Percentiles rank a stretch among this genome's conserved stretches.
Conservation (phyloP, 257 asterid species). For the Marsdenia floribunda region DNA sequence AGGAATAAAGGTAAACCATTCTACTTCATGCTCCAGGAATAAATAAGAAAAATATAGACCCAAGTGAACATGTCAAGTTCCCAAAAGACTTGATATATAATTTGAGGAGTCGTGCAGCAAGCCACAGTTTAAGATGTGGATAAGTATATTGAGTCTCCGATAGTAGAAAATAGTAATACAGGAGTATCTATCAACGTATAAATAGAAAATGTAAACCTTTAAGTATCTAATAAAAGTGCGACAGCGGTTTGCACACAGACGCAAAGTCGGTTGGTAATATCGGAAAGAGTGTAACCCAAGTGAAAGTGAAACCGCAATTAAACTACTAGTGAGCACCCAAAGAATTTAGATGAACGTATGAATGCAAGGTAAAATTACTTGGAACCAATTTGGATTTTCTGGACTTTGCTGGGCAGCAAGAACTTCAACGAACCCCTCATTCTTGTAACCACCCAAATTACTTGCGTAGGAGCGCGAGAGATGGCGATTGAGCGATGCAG, state of each 20-base stretch:
- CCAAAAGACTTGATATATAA: neutral
- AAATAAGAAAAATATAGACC: neutral
- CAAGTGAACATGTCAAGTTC: neutral
- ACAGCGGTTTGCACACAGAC: no score
- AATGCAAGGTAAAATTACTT: conserved; percentile 34
- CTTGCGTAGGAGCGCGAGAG: conserved; percentile 88
- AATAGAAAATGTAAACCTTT: no score
- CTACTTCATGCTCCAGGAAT: no score
- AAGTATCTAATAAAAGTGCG: no score
- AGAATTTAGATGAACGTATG: neutral
- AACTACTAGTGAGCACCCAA: neutral
- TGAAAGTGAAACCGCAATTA: neutral
- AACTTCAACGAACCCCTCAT: conserved; percentile 93
- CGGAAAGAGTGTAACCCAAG: neutral
- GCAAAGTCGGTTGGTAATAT: neutral
- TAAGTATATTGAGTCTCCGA: neutral
- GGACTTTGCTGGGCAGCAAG: conserved; percentile 99
- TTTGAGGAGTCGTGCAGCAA: neutral
- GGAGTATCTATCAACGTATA: neutral
- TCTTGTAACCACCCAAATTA: conserved; percentile 84
- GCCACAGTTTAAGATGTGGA: neutral
- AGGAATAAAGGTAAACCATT: no score
- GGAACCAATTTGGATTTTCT: conserved; percentile 95
- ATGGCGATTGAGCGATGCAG: conserved; percentile 94
- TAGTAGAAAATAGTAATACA: neutral